Evolutionary conservation across 495 filamentous ascomycete species (phyloP), one percentile per base, ranked within the genome.

Genomic region (Penicillium maclennaniae): DNA sequence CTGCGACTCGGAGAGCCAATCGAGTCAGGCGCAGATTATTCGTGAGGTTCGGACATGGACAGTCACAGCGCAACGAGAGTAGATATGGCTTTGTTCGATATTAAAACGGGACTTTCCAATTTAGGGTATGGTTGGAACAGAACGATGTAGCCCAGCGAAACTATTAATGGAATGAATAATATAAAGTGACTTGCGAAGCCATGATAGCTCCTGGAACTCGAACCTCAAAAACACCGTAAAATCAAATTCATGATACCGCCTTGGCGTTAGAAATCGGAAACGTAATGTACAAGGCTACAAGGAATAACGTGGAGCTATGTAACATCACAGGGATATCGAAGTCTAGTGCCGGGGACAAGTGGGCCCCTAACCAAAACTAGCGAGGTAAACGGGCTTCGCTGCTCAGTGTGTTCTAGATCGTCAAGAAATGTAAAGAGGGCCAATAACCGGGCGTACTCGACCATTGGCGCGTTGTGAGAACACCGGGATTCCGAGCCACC

Each of bases 1-100:
- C 7, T 62, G 62, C 53, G 68, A 70, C 36, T 37, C 34, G 0
- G 61, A 59, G 45, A 67, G 65, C 31, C 67, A 69, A 42, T 56
- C 58, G 6, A 75, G 66, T 36, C 63, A 58, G 49, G 55, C 60
- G 15, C 55, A 60, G 14, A 73, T 69, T 27, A 73, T 72, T 44
- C 59, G 61, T 25, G 63, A 63, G 49, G 52, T 59, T 3, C 45
- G 60, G 36, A 63, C 63, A 2, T 63, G 54, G 51, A 55, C 55
- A 1, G 57, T 66, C 16, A 63, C 56, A 1, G 62, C 62, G 12
- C 43, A 40, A 23, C 48, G 26, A 7, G 12, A 40, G n/a, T 53
- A 45, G 19, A 23, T 17, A 14, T 21, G 23, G 17, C 26, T 17
- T 12, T 16, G 15, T 10, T 31, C 1, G 6, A 34, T 26, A 23